These are phyloP conservation scores for Coemansia sp. DNA, from an alignment of 192 early-diverging fungal species.

Conservation along the genomic window DNA sequence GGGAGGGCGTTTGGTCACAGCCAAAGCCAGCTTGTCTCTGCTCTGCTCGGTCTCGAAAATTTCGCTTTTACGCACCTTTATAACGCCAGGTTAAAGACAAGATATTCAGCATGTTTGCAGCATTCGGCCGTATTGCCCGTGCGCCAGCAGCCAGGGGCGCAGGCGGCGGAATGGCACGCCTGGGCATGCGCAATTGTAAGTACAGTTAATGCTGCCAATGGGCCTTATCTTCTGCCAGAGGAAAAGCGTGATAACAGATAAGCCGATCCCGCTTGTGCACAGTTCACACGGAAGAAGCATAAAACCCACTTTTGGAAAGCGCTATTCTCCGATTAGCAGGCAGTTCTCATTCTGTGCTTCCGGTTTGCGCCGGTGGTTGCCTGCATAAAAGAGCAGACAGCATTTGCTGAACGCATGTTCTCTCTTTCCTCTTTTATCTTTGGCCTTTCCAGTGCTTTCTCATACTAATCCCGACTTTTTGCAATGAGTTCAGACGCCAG, in stretches of 20 bases:
- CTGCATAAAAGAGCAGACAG: background rate
- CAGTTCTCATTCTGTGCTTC: conserved; percentile 1
- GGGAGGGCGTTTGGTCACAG: background rate
- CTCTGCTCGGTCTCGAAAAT: background rate
- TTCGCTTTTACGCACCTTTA: background rate
- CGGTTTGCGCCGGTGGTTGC: conserved; percentile 4
- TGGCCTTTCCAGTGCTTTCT: background rate
- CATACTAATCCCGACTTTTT: conserved; percentile 1
- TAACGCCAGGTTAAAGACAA: background rate
- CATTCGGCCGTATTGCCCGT: conserved; percentile 41
- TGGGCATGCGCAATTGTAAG: conserved; percentile 25
- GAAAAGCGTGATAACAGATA: conserved; percentile 7
- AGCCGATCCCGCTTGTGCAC: background rate
- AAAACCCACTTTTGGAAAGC: conserved; percentile 3
- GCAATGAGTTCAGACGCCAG: conserved; percentile 51
- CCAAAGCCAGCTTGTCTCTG: conserved; percentile 9
- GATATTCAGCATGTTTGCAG: conserved; percentile 31
- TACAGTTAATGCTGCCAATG: background rate
- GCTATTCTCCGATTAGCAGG: conserved; percentile 10
- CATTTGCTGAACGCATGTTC: background rate
- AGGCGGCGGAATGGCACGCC: background rate
- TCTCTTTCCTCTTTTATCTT: conserved; percentile 2
- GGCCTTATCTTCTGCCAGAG: conserved; percentile 2
- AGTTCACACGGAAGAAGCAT: background rate
- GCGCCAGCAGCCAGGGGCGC: conserved; percentile 15